Base-by-base conservation (phyloP, 2,329 filamentous ascomycete genomes). In the Fonsecaea multimorphosa region DNA sequence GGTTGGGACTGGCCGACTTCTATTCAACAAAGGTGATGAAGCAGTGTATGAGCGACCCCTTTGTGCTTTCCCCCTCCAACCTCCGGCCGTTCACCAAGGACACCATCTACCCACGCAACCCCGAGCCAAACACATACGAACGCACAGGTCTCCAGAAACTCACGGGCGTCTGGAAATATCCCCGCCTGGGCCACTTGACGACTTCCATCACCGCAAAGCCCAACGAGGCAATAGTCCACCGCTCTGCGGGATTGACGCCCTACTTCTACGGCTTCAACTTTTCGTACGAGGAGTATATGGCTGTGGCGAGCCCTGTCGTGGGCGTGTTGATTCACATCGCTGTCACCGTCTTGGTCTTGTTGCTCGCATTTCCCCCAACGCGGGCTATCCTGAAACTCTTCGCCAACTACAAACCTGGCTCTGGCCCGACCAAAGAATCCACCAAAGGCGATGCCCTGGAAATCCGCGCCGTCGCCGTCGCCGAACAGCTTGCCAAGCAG, bases 191-290 rank as follows among this genome's bases (percentile, higher is more conserved):
- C n/a, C 78, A 81, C 0, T 78, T 89, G 54, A 85, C 86, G 7
- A 84, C 82, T 44, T 84, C 82, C 11, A 74, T 84, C 0, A 81
- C 83, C 69, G 84, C 81, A 1, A 74, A 79, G 8, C 80, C 83
- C 8, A 87, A 89, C 67, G 77, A 80, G 40, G 81, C 84, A 34
- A 84, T 87, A 64, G 84, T 88, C 29, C 83, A 88, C 71, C 83
- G 87, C 63, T 86, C 82, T 52, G 87, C 86, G 79, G 84, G 84
- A 9, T 75, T 89, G 29, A 83, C 85, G 65, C 82, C 82, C 11
- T 79, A 81, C n/a, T 78, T 83, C 44, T 89, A 89, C 72, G 86
- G 86, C 0, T 79, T 81, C 1, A 80, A 81, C 11, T 89, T 89
- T 78, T 78, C 80, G 63, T 86, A 87, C 74, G 81, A 79, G 56